Conservation (phyloP, 345 rosid species). For the Kandelia obovata region DNA sequence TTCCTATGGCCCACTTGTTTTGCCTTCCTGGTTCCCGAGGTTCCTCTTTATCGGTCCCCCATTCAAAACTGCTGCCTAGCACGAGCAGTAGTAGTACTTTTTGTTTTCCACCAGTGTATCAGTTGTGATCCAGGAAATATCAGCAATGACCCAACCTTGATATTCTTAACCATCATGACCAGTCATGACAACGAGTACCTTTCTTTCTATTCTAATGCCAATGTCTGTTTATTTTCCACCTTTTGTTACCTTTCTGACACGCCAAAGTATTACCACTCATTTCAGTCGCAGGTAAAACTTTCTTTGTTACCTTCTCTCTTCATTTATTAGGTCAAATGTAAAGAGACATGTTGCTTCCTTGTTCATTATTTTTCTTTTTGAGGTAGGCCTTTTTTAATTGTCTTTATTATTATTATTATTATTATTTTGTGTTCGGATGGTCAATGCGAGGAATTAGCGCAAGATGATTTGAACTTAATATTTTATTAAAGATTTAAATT, state of each 20-base stretch:
- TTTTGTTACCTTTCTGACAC: constrained; percentile 33
- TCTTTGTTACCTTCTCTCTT: constrained; percentile 23
- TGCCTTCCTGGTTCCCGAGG: constrained; percentile 27
- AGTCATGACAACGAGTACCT: constrained; percentile 17
- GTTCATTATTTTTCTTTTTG: background rate
- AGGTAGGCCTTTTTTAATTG: background rate
- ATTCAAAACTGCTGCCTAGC: constrained; percentile 24
- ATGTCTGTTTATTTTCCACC: constrained; percentile 11
- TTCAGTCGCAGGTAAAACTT: constrained; percentile 40
- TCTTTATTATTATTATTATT: background rate
- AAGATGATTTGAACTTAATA: no score
- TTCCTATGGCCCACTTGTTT: constrained; percentile 36
- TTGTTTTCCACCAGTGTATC: background rate
- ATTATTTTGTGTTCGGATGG: no score
- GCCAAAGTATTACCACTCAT: constrained; percentile 30
- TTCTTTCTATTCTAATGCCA: constrained; percentile 32
- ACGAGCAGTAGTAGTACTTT: background rate
- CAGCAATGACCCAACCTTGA: constrained; percentile 29
- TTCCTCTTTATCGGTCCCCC: constrained; percentile 22
- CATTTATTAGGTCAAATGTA: constrained; percentile 25
- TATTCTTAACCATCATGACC: constrained; percentile 15
- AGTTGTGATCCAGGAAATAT: constrained; percentile 16
- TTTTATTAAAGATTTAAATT: no score
- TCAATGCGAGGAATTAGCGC: no score
- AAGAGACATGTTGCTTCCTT: constrained; percentile 7